These are phyloP conservation scores for Andrographis paniculata DNA, from an alignment of 305 asterid genomes.

Conservation along the genomic window DNA sequence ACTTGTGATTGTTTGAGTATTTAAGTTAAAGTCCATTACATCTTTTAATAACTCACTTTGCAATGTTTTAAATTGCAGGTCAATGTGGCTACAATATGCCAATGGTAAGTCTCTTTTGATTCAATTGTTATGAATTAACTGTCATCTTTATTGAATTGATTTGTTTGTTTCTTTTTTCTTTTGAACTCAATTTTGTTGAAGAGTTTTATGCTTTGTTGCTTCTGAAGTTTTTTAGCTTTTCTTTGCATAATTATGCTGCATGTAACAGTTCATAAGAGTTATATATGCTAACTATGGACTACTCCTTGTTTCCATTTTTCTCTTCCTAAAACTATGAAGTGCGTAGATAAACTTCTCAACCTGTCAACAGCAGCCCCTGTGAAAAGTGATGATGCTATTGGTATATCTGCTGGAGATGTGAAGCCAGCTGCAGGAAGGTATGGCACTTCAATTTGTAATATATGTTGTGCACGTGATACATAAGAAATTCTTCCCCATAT, in stretches of 20 bases:
- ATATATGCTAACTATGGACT: constrained; percentile 2
- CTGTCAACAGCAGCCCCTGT: constrained; percentile 49
- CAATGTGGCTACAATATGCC: constrained; percentile 67
- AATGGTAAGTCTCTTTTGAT: constrained; percentile 35
- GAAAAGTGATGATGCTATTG: constrained; percentile 51
- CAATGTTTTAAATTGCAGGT: constrained; percentile 46
- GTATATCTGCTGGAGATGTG: constrained; percentile 32
- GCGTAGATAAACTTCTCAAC: constrained; percentile 61
- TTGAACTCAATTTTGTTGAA: too few relatives aligned
- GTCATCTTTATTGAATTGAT: neutral
- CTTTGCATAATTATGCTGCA: constrained; percentile 3
- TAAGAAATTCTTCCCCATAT: too few relatives aligned
- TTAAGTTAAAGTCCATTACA: neutral
- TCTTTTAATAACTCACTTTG: constrained; percentile 17
- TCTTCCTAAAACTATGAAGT: constrained; percentile 63
- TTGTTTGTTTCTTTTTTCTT: constrained; percentile 1
- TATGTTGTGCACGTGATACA: too few relatives aligned
- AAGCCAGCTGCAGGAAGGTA: constrained; percentile 17
- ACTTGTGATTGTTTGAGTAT: constrained; percentile 10
- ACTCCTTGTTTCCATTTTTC: constrained; percentile 14
- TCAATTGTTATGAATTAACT: neutral
- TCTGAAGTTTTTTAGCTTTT: neutral
- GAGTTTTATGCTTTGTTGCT: constrained; percentile 1
- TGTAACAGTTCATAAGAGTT: constrained; percentile 7
- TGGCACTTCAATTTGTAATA: too few relatives aligned